phyloP scores from a whole-genome alignment of 495 filamentous ascomycete genomes.

The Trichodelitschia bisporula region DNA sequence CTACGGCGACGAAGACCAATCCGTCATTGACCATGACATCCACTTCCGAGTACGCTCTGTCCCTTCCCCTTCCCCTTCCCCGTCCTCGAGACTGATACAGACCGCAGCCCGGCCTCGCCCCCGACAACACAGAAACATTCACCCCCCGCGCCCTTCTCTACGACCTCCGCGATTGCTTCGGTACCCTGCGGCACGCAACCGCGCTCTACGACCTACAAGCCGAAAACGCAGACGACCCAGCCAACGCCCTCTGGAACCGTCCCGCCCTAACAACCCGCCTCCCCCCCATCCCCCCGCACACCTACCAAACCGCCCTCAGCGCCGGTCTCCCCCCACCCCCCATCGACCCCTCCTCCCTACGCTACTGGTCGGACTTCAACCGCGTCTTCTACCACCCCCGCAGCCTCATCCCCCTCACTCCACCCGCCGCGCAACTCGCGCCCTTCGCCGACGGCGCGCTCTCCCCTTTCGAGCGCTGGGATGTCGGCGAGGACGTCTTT shows the following conservation, averaged over 20 bases:
- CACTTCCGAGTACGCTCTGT: slow-evolving; percentile 34
- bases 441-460: too few relatives aligned
- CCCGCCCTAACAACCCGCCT: too few relatives aligned
- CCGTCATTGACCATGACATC: slow-evolving; percentile 70
- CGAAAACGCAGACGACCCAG: too few relatives aligned
- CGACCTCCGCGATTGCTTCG: slow-evolving; percentile 83
- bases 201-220: slow-evolving; percentile 66
- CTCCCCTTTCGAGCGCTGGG: slow-evolving; percentile 75
- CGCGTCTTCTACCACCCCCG: slow-evolving; percentile 77
- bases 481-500: slow-evolving; percentile 64
- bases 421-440: not conserved
- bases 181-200: slow-evolving; percentile 65
- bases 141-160: slow-evolving; percentile 83
- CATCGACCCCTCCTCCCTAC: slow-evolving; percentile 43
- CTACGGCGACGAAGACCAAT: slow-evolving; percentile 40
- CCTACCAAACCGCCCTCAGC: slow-evolving; percentile 61
- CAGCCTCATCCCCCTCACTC: slow-evolving; percentile 32
- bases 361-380: slow-evolving; percentile 92
- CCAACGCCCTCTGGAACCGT: too few relatives aligned
- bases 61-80: not conserved
- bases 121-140: slow-evolving; percentile 68
- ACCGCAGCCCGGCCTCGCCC: slow-evolving; percentile 40
- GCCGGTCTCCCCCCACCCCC: slow-evolving; percentile 32
- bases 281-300: slow-evolving; percentile 35
- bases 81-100: not conserved